Evolutionary conservation across 1,284 basidiomycete species (phyloP).

Genomic region (Sutorius eximius): DNA sequence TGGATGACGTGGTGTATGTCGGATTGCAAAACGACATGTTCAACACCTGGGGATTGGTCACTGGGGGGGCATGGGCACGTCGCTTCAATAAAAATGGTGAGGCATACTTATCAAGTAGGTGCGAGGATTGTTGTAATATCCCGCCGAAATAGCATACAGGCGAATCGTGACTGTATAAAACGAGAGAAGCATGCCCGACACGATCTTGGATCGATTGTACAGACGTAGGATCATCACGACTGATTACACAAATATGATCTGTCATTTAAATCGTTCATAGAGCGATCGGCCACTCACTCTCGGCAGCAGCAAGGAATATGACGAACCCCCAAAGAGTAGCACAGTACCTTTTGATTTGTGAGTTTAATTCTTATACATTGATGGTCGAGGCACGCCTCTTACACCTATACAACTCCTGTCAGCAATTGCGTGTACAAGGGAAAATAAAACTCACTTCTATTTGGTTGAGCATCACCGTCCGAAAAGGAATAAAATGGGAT

Average conservation of each 20-base stretch:
- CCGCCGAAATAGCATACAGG: slow-evolving; percentile 3
- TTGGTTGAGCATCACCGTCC: not conserved
- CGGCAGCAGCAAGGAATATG: slow-evolving; percentile 19
- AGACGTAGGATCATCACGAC: slow-evolving; percentile 29
- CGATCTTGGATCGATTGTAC: slow-evolving; percentile 18
- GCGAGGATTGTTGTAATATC: slow-evolving; percentile 13
- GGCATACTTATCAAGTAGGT: slow-evolving; percentile 14
- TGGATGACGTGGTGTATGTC: not conserved
- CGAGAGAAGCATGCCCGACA: slow-evolving; percentile 19
- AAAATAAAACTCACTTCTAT: slow-evolving; percentile 15
- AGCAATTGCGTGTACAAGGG: not conserved
- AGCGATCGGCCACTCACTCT: slow-evolving; percentile 16
- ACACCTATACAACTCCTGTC: slow-evolving; percentile 18
- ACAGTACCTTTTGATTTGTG: slow-evolving; percentile 11
- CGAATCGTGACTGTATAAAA: slow-evolving; percentile 11
- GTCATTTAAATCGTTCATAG: not conserved
- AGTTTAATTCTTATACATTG: not conserved
- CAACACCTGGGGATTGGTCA: slow-evolving; percentile 12
- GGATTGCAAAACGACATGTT: slow-evolving; percentile 20
- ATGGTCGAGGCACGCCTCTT: not conserved
- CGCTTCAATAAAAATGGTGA: not conserved
- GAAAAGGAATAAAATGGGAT: not conserved
- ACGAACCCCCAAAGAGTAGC: slow-evolving; percentile 9
- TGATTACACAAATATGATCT: not conserved
- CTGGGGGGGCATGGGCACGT: slow-evolving; percentile 10